Base-by-base conservation (phyloP, 129 eudicot species). In the Oenanthe sinensis region DNA sequence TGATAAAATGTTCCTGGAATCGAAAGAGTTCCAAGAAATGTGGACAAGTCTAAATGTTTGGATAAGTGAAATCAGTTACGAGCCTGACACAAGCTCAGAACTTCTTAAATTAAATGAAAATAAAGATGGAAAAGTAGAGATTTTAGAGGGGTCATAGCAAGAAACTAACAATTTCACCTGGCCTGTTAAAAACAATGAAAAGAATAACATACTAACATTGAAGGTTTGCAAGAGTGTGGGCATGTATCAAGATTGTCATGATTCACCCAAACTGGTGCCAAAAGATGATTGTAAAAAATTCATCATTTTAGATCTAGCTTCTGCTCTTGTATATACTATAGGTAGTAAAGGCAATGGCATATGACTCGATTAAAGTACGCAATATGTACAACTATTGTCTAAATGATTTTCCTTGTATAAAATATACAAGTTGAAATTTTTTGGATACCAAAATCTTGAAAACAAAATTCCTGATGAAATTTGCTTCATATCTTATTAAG, bases 101-200 rank as follows among this genome's bases (percentile, higher is more conserved):
- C 87, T 87, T 84, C 87, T 81, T 77, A 80, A 87, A 22, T 71
- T 87, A 33, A 82, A 63, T 72, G 82, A 84, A 81, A 84, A 79
- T 12, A 79, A 81, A 81, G 87, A 82, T 22, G 87, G 82, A 62
- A 84, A 84, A 68, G 71, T 82, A 16, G 84, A 84, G 72, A 77
- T 82, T 65, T 84, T 82, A 74, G 39, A n/a, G 87, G 79, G 85
- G 85, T 71, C 87, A 87, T 28, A 84, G 87, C 47, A 87, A 82
- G 86, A 87, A 84, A 67, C 87, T 87, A 79, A 87, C 90, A 45
- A 70, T 82, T 43, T 84, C 80, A 42, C 82, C 74, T 47, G 84
- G 82, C 48, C 75, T 82, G 78, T 73, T 84, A 40, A 76, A 49
- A 71, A 48, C 82, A 37, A 37, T n/a, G 26, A 79, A 81, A 76